Conservation (phyloP, 116 monocot genomes). For the Posidonia oceanica region DNA sequence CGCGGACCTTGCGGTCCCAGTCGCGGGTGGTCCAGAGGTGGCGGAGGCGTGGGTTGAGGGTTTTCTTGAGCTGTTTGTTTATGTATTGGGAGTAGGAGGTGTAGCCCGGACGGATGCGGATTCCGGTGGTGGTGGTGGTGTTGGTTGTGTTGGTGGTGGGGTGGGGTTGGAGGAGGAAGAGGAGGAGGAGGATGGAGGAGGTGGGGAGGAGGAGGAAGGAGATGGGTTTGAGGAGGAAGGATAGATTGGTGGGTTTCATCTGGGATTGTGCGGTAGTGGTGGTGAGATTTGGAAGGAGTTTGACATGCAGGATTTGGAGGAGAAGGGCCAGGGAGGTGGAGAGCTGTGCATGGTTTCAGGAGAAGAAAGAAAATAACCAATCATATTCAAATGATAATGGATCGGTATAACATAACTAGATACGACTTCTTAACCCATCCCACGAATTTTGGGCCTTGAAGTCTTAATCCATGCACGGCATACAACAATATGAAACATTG, state of each 20-base stretch:
- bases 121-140: slow-evolving; percentile 12
- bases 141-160: background rate
- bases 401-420: too few species aligned
- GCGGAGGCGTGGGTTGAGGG: slow-evolving; percentile 74
- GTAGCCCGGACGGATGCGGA: slow-evolving; percentile 60
- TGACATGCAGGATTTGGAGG: background rate
- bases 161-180: slow-evolving; percentile 11
- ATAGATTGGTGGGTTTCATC: background rate
- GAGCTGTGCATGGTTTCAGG: too few species aligned
- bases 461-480: too few species aligned
- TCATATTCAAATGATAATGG: too few species aligned
- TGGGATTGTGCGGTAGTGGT: background rate
- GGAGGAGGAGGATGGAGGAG: slow-evolving; percentile 18
- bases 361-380: too few species aligned
- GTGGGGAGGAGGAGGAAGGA: slow-evolving; percentile 16
- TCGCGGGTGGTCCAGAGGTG: slow-evolving; percentile 79
- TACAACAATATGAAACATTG: too few species aligned
- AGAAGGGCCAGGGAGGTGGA: too few species aligned
- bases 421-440: too few species aligned
- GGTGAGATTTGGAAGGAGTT: background rate
- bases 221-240: slow-evolving; percentile 10
- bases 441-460: too few species aligned
- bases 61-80: slow-evolving; percentile 80
- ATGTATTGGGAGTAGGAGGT: slow-evolving; percentile 67
- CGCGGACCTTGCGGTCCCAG: slow-evolving; percentile 79